These are phyloP conservation scores for Apiospora saccharicola DNA, from an alignment of 2,329 filamentous ascomycete genomes.

Conservation along the genomic window DNA sequence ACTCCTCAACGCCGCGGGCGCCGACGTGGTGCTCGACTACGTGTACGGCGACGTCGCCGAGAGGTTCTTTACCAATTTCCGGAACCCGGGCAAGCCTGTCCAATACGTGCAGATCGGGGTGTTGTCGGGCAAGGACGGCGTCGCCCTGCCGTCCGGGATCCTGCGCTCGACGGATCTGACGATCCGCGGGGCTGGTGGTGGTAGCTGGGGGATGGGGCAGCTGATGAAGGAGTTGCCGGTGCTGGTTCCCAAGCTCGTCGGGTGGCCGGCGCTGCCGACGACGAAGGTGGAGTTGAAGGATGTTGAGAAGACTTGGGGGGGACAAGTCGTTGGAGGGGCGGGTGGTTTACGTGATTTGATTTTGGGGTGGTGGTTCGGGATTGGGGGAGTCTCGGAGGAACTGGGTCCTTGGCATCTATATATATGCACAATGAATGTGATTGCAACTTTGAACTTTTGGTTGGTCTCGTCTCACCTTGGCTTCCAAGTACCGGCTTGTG, in stretches of 20 bases:
- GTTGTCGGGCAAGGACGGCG: constrained; percentile 47
- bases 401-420: neutral
- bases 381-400: neutral
- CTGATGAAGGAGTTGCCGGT: constrained; percentile 40
- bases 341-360: constrained; percentile 38
- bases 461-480: too few relatives aligned
- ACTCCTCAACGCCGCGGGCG: constrained; percentile 50
- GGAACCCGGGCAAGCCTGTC: constrained; percentile 47
- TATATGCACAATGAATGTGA: neutral
- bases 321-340: constrained; percentile 37
- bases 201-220: constrained; percentile 48
- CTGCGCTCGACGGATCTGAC: constrained; percentile 58
- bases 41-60: constrained; percentile 57
- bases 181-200: constrained; percentile 54
- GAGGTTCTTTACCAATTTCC: constrained; percentile 51
- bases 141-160: constrained; percentile 50
- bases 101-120: constrained; percentile 62
- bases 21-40: constrained; percentile 65
- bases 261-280: constrained; percentile 39
- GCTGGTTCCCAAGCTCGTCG: constrained; percentile 42
- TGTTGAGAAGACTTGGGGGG: constrained; percentile 43
- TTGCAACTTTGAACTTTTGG: neutral
- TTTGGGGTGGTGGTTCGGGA: neutral
- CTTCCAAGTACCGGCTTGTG: neutral
- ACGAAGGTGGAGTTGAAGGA: constrained; percentile 34